Conservation (phyloP, 2,329 filamentous ascomycete species). For the Ophiostoma angusticollis region DNA sequence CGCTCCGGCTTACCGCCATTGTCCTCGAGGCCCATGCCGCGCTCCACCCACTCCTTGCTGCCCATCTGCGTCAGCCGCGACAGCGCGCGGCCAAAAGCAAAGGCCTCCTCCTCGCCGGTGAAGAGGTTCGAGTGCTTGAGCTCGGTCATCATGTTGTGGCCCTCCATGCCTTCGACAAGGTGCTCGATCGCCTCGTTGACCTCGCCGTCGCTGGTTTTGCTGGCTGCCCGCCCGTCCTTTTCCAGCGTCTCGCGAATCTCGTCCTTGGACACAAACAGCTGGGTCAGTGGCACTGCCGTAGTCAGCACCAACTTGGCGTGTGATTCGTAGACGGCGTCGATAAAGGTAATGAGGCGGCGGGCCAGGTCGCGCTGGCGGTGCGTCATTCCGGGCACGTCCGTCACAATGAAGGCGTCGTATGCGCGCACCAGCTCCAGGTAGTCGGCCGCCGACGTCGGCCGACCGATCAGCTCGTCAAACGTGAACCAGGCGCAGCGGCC, state of each 20-base stretch:
- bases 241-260: slow-evolving; percentile 50
- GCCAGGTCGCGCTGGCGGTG: slow-evolving; percentile 76
- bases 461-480: slow-evolving; percentile 82
- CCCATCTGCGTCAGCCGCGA: slow-evolving; percentile 85
- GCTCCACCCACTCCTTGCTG: slow-evolving; percentile 85
- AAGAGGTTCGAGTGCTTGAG: slow-evolving; percentile 81
- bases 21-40: slow-evolving; percentile 55
- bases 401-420: slow-evolving; percentile 88
- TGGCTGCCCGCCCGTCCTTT: slow-evolving; percentile 24
- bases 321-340: slow-evolving; percentile 88
- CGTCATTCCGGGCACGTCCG: slow-evolving; percentile 85
- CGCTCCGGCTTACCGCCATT: slow-evolving; percentile 49
- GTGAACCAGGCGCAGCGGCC: slow-evolving; percentile 83
- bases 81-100: slow-evolving; percentile 85
- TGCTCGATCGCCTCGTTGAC: slow-evolving; percentile 60
- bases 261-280: slow-evolving; percentile 69
- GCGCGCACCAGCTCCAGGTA: slow-evolving; percentile 83
- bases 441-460: slow-evolving; percentile 83
- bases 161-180: slow-evolving; percentile 74
- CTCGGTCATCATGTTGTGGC: slow-evolving; percentile 58
- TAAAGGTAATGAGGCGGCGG: slow-evolving; percentile 89
- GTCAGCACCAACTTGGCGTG: slow-evolving; percentile 93
- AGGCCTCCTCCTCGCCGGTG: slow-evolving; percentile 87
- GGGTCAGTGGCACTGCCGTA: slow-evolving; percentile 67
- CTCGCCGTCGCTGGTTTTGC: slow-evolving; percentile 18